phyloP scores from a whole-genome alignment of 495 filamentous ascomycete species.

The Chaetomium cochliodes region DNA sequence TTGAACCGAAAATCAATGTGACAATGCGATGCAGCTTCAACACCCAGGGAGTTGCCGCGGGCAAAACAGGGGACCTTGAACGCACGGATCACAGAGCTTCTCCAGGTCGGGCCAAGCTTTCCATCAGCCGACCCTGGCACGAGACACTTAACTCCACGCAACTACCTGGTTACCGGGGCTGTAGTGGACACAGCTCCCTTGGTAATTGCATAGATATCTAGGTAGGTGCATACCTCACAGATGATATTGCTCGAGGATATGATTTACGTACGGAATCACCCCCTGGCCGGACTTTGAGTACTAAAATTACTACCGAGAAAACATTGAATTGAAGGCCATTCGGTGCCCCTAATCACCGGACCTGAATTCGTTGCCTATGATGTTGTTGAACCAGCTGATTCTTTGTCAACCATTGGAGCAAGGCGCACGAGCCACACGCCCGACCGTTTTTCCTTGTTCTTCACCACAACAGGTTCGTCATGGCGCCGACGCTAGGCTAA shows the following conservation, averaged over 20 bases:
- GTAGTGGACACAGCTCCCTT: not conserved
- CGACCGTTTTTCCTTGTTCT: not conserved
- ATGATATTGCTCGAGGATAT: too few relatives aligned
- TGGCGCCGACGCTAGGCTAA: not conserved
- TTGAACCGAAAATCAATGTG: conserved; percentile 11
- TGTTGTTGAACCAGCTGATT: too few relatives aligned
- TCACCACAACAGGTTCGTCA: too few relatives aligned
- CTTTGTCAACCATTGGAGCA: not conserved
- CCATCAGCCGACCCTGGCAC: conserved; percentile 4
- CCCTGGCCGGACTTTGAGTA: too few relatives aligned
- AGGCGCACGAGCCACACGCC: not conserved
- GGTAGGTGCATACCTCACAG: too few relatives aligned
- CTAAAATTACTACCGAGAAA: not conserved
- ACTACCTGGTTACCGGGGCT: not conserved
- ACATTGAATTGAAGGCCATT: not conserved
- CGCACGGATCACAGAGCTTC: conserved; percentile 24
- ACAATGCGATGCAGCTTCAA: conserved; percentile 6
- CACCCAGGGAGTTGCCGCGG: conserved; percentile 20
- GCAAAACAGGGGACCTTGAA: conserved; percentile 14
- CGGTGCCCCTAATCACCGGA: too few relatives aligned
- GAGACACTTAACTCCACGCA: too few relatives aligned
- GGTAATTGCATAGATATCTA: too few relatives aligned
- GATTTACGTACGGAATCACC: too few relatives aligned
- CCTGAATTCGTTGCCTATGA: too few relatives aligned
- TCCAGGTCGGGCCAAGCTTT: too few relatives aligned